Evolutionary conservation across 1,139 yeast species (phyloP).

Genomic region (Candida pseudoviswanathii): DNA sequence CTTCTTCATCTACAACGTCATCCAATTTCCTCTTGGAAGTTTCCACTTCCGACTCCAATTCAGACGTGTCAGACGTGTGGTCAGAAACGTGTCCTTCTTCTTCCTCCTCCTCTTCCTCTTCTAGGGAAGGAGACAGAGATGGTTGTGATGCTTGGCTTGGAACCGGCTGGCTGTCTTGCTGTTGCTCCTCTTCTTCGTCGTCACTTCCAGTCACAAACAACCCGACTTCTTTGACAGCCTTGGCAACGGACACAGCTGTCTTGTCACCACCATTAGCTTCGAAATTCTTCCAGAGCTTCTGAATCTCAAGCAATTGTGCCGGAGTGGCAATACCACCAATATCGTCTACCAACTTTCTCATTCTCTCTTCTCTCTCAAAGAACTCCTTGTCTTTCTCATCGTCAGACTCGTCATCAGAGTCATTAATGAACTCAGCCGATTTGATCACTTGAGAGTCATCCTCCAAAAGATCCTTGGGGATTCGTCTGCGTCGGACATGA

Average conservation of each 20-base stretch:
- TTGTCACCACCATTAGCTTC: conserved; percentile 19
- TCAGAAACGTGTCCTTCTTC: conserved; percentile 4
- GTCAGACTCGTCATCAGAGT: conserved; percentile 71
- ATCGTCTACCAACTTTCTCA: conserved; percentile 44
- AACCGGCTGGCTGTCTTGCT: conserved; percentile 4
- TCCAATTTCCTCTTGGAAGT: conserved; percentile 10
- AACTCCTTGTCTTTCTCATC: conserved; percentile 56
- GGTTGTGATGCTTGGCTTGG: neutral
- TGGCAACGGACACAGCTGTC: conserved; percentile 22
- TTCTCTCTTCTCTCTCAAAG: conserved; percentile 58
- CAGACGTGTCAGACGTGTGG: conserved; percentile 15
- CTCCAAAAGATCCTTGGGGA: conserved; percentile 18
- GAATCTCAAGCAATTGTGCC: conserved; percentile 39
- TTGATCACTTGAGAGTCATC: conserved; percentile 22
- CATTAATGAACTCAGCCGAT: conserved; percentile 58
- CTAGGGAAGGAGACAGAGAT: neutral
- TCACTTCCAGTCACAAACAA: conserved; percentile 23
- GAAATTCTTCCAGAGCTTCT: conserved; percentile 38
- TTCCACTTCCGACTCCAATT: conserved; percentile 15
- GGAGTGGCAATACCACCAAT: conserved; percentile 47
- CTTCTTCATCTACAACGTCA: conserved; percentile 14
- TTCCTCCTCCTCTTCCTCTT: conserved; percentile 9
- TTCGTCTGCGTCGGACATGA: conserved; percentile 7
- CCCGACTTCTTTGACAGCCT: conserved; percentile 24
- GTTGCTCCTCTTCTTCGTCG: conserved; percentile 15